Conservation (phyloP, 192 early-diverging fungal species). For the Backusella sp. region DNA sequence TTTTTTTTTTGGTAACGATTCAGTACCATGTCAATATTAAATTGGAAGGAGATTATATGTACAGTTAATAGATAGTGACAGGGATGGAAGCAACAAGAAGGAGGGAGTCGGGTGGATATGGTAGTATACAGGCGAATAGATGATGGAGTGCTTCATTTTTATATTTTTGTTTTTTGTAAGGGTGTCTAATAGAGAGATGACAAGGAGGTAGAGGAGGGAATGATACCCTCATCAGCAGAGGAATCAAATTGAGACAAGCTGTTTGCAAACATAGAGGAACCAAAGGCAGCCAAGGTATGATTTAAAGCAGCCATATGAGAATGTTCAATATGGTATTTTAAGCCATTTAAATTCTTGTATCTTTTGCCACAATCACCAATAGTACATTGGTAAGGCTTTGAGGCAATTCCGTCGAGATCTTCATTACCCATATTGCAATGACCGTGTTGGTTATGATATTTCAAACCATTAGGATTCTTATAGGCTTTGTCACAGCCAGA, state of each 20-base stretch:
- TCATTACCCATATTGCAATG: constrained; percentile 63
- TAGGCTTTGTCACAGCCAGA: constrained; percentile 91
- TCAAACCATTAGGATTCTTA: constrained; percentile 98
- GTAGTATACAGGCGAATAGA: neutral
- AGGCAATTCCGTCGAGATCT: constrained; percentile 54
- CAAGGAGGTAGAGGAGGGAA: neutral
- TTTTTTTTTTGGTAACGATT: neutral
- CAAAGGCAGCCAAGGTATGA: constrained; percentile 33
- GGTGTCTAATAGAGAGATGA: neutral
- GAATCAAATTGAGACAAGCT: neutral
- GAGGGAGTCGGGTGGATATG: neutral
- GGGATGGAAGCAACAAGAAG: neutral
- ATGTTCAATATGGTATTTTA: constrained; percentile 95
- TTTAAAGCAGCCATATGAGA: constrained; percentile 61
- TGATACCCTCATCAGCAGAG: neutral
- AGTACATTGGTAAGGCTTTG: constrained; percentile 77
- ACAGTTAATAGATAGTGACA: neutral
- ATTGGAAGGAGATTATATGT: neutral
- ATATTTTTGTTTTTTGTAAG: neutral
- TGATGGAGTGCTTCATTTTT: neutral
- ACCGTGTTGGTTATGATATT: constrained; percentile 97
- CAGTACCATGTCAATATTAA: neutral
- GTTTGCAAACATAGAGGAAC: constrained; percentile 18
- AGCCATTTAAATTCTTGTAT: constrained; percentile 96
- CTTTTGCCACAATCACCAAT: constrained; percentile 85